Evolutionary conservation across 805 yeast genomes (phyloP).

Genomic region (Blastobotrys chiropterorum): DNA sequence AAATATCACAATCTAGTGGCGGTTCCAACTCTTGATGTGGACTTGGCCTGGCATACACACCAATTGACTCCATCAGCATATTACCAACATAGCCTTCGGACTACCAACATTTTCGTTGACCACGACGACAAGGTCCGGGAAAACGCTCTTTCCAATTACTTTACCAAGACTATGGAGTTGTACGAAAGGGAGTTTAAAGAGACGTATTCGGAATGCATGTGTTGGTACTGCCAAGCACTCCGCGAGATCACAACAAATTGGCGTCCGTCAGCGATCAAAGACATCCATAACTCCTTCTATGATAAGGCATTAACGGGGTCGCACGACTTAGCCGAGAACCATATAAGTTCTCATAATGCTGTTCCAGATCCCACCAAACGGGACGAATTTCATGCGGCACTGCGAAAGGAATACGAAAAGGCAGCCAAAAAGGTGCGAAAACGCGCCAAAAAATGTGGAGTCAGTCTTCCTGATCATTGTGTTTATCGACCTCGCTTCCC

Average conservation of each 20-base stretch:
- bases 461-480: background rate
- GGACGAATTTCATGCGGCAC: background rate
- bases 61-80: conserved; percentile 15
- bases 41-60: conserved; percentile 22
- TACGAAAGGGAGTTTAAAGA: conserved; percentile 10
- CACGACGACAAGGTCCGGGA: conserved; percentile 16
- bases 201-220: conserved; percentile 14
- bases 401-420: background rate
- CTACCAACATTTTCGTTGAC: conserved; percentile 8
- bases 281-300: background rate
- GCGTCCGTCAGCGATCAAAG: background rate
- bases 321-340: conserved; percentile 5
- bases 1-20: conserved; percentile 3
- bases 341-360: conserved; percentile 14
- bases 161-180: conserved; percentile 6
- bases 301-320: background rate
- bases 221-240: conserved; percentile 15
- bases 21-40: conserved; percentile 20
- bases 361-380: background rate
- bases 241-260: conserved; percentile 6
- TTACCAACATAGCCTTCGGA: conserved; percentile 3
- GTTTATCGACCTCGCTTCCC: background rate
- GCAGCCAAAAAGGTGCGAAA: background rate
- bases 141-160: conserved; percentile 8
- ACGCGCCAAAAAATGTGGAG: background rate